Percentiles rank a stretch among this genome's conserved stretches.
Evolutionary conservation across 495 filamentous ascomycete genomes (phyloP).

Genomic region (Entonaema liquescens): DNA sequence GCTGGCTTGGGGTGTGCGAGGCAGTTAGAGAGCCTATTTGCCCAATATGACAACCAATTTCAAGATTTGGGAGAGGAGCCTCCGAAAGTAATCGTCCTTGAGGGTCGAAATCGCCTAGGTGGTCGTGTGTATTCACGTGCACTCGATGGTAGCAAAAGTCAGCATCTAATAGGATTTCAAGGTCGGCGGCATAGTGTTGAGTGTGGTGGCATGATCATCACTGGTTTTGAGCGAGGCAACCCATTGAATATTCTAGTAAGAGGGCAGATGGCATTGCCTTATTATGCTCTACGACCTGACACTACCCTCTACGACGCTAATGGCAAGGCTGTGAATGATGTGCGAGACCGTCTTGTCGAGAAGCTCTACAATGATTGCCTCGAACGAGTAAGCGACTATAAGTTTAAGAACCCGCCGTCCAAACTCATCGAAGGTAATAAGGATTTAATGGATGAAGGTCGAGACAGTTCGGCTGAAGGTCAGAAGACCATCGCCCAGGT

Average conservation of each 20-base stretch:
- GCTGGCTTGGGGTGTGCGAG: slow-evolving; percentile 90
- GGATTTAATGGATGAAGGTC: slow-evolving; percentile 81
- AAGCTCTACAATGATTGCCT: slow-evolving; percentile 93
- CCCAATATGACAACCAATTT: slow-evolving; percentile 75
- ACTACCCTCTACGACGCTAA: slow-evolving; percentile 91
- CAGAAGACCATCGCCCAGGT: slow-evolving; percentile 75
- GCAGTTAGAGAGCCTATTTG: slow-evolving; percentile 84
- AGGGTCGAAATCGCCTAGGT: slow-evolving; percentile 88
- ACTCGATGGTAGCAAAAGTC: slow-evolving; percentile 55
- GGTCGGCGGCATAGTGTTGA: slow-evolving; percentile 85
- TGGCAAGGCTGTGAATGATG: slow-evolving; percentile 78
- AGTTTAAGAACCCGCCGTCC: slow-evolving; percentile 72
- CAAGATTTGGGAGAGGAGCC: slow-evolving; percentile 66
- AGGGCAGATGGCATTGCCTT: slow-evolving; percentile 87
- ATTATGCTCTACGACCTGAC: slow-evolving; percentile 83
- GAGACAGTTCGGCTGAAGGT: slow-evolving; percentile 76
- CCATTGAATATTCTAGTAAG: slow-evolving; percentile 89
- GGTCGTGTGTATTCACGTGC: slow-evolving; percentile 94
- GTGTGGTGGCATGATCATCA: slow-evolving; percentile 97
- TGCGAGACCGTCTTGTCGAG: slow-evolving; percentile 83
- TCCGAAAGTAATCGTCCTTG: slow-evolving; percentile 82
- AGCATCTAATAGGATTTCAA: slow-evolving; percentile 47
- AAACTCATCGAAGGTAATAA: slow-evolving; percentile 85
- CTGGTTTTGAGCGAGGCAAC: slow-evolving; percentile 95
- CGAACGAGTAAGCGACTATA: slow-evolving; percentile 88